Base-by-base conservation (phyloP, 495 filamentous ascomycete genomes). In the Neurospora discreta region DNA sequence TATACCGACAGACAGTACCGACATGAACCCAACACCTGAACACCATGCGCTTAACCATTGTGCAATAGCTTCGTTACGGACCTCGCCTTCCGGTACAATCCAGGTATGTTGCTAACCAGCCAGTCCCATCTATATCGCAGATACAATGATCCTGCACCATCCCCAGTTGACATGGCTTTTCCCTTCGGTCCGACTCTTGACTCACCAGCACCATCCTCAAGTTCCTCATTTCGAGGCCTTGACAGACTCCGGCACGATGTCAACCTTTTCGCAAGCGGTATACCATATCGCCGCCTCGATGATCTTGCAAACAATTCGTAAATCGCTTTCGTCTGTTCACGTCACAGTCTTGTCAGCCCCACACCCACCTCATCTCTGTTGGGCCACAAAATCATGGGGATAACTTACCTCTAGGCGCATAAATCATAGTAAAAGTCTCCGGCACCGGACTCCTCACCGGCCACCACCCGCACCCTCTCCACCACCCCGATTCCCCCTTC, bases 361-460 rank as follows among this genome's bases (percentile, higher is more conserved):
- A 11, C 10, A 15, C 1, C 18, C 0, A 68, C 42, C 36, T 11
- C 13, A 73, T 43, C 41, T 43, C 40, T 40, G 11, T 15, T 40
- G 13, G 39, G 13, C 40, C 40, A 13, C 40, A 41, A 41, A 13
- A 41, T 41, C 40, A 15, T 13, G 6, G 13, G 40, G 11, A n/a
- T 52, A 38, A 73, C 78, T 71, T 42, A 73, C 81, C 82, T 60
- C 91, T 84, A 0, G 94, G 93, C 33, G 94, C 92, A 82, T 98
- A 98, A 16, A 98, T 85, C 86, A 97, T 89, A 44, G 92, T 79
- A 79, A 91, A 96, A 39, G 90, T 90, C 13, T 80, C 78, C 1
- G 92, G 91, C 69, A 88, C 85, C 74, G 87, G 92, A 71, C 83
- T 83, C 77, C 74, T 84, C 65, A 83, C 82, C 75, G 78, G 79